phyloP scores from a whole-genome alignment of 306 rosid species.

The Quercus gilva region DNA sequence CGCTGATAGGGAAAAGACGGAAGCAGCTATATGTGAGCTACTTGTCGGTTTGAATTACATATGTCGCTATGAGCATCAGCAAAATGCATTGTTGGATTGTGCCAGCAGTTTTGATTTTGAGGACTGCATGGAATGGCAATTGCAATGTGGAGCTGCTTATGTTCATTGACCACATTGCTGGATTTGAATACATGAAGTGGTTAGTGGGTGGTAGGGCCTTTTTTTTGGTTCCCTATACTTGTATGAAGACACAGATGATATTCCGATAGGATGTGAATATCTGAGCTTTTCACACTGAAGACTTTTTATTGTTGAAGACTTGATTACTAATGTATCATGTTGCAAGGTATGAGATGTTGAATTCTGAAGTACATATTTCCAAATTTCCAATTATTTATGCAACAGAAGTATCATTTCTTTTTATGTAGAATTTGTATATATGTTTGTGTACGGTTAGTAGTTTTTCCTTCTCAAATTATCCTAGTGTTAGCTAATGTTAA shows the following conservation, averaged over 20 bases:
- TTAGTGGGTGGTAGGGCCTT: conserved; percentile 30
- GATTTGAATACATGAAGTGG: conserved; percentile 30
- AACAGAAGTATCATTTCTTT: neutral
- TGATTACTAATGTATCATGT: conserved; percentile 29
- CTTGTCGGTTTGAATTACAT: conserved; percentile 92
- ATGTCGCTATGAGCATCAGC: conserved; percentile 93
- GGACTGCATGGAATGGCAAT: conserved; percentile 84
- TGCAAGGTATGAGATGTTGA: conserved; percentile 38
- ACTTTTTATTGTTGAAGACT: conserved; percentile 30
- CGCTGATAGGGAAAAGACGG: conserved; percentile 75
- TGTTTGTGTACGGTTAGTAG: conserved; percentile 20
- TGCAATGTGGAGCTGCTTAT: conserved; percentile 66
- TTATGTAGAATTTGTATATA: conserved; percentile 28
- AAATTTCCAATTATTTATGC: conserved; percentile 28
- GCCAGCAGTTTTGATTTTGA: conserved; percentile 90
- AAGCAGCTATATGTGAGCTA: conserved; percentile 78
- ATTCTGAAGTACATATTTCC: conserved; percentile 29
- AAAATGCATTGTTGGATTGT: conserved; percentile 82
- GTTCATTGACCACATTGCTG: conserved; percentile 37
- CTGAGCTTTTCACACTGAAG: conserved; percentile 37
- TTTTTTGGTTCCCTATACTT: conserved; percentile 32
- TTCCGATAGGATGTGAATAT: conserved; percentile 41
- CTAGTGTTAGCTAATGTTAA: no score
- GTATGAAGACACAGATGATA: conserved; percentile 14
- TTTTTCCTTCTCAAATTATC: conserved; percentile 8